phyloP scores from a whole-genome alignment of 176 grass and related monocot genomes.

The Eleusine indica region DNA sequence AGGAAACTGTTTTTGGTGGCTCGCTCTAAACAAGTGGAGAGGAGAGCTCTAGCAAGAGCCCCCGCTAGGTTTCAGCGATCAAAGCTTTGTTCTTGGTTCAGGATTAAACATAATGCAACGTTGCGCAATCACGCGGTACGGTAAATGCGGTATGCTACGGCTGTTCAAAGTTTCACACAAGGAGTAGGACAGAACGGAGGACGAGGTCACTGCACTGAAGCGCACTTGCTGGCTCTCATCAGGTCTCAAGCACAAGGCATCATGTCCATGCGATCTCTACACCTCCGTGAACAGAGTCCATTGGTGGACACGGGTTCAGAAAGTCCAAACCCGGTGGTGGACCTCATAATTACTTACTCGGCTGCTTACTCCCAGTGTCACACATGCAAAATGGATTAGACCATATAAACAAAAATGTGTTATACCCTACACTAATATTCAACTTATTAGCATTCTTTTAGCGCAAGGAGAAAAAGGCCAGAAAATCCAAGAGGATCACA shows the following conservation, averaged over 20 bases:
- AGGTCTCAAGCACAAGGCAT: neutral
- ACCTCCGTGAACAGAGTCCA: neutral
- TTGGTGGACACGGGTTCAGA: slow-evolving; percentile 19
- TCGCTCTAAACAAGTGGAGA: neutral
- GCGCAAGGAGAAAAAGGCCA: neutral
- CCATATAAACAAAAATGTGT: neutral
- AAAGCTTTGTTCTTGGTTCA: neutral
- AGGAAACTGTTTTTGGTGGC: neutral
- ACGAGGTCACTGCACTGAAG: neutral
- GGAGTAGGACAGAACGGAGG: neutral
- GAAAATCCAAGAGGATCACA: slow-evolving; percentile 50
- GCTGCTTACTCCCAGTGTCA: slow-evolving; percentile 37
- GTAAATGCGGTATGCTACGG: neutral
- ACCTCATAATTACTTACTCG: slow-evolving; percentile 42
- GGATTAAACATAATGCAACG: neutral
- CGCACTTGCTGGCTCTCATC: neutral
- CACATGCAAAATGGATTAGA: slow-evolving; percentile 46
- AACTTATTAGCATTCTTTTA: neutral
- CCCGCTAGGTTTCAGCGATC: neutral
- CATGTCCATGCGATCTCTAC: slow-evolving; percentile 27
- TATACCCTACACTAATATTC: neutral
- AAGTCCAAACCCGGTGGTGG: slow-evolving; percentile 58
- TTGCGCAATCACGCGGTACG: neutral
- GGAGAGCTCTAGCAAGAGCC: neutral
- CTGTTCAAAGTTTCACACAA: neutral